Evolutionary conservation across 805 yeast species (phyloP).

Genomic region (Wilhelminamyces savonicus): DNA sequence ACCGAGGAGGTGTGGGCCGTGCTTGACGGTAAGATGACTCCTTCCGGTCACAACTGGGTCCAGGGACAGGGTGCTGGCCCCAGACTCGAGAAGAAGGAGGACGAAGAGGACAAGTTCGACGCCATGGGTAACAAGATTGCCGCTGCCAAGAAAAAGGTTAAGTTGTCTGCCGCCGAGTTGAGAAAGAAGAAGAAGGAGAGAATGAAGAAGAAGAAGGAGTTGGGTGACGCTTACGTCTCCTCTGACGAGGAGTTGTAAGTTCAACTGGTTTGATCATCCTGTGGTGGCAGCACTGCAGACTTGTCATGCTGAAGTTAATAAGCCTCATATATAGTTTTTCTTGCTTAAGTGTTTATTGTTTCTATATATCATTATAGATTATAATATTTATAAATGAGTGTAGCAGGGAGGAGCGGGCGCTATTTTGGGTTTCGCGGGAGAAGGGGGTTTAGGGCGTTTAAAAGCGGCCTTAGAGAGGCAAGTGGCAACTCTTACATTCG

Average conservation of each 20-base stretch:
- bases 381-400: no score
- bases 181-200: slow-evolving; percentile 99
- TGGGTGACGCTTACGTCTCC: slow-evolving; percentile 98
- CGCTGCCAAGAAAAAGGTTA: slow-evolving; percentile 91
- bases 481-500: no score
- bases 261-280: no score
- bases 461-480: no score
- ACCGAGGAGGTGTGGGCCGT: slow-evolving; percentile 99
- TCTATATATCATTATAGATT: no score
- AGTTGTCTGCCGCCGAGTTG: slow-evolving; percentile 97
- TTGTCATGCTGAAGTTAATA: no score
- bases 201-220: slow-evolving; percentile 99
- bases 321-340: no score
- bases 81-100: slow-evolving; percentile 96
- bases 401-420: no score
- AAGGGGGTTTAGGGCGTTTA: no score
- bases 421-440: no score
- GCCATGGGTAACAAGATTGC: slow-evolving; percentile 99
- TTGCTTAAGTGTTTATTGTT: no score
- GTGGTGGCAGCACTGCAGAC: no score
- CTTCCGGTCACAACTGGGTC: slow-evolving; percentile 99
- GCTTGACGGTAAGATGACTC: slow-evolving; percentile 95
- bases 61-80: slow-evolving; percentile 99
- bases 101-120: slow-evolving; percentile 96
- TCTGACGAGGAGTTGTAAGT: slow-evolving; percentile 66